Percentiles rank a stretch among this genome's conserved stretches.
phyloP scores from a whole-genome alignment of 768 basidiomycete genomes.

The Pleurotus citrinopileatus region DNA sequence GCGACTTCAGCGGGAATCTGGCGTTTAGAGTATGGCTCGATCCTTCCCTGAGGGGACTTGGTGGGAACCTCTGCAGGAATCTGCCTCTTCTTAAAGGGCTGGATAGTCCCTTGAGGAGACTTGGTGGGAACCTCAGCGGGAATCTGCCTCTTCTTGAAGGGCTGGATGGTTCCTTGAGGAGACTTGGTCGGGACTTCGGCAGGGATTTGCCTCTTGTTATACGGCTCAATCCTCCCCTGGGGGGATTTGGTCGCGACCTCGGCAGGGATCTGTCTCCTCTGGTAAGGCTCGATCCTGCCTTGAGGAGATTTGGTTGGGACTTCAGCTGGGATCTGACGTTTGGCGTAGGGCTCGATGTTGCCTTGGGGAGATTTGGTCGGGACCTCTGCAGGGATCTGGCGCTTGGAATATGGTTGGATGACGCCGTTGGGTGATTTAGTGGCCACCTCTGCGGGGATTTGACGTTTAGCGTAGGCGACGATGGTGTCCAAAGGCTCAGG shows the following conservation, averaged over 20 bases:
- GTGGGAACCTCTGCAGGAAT: constrained; percentile 26
- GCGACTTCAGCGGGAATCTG: constrained; percentile 11
- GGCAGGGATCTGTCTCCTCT: constrained; percentile 22
- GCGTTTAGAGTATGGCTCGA: constrained; percentile 24
- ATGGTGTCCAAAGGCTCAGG: constrained; percentile 38
- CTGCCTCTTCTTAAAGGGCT: constrained; percentile 14
- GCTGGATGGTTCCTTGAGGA: constrained; percentile 15
- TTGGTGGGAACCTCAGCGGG: constrained; percentile 28
- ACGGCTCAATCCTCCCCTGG: constrained; percentile 21
- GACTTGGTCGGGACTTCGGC: constrained; percentile 27
- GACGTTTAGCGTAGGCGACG: constrained; percentile 38
- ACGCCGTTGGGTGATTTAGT: constrained; percentile 24
- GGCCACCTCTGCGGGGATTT: constrained; percentile 27
- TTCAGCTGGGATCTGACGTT: constrained; percentile 28
- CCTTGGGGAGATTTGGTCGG: constrained; percentile 22
- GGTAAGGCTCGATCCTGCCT: constrained; percentile 22
- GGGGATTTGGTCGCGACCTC: constrained; percentile 22
- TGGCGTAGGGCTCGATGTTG: constrained; percentile 19
- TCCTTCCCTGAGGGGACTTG: constrained; percentile 30
- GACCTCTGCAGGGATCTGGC: constrained; percentile 21
- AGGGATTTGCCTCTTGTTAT: constrained; percentile 25
- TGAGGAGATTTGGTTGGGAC: constrained; percentile 17
- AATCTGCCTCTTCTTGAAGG: constrained; percentile 23
- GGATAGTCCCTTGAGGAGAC: constrained; percentile 17
- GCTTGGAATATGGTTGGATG: constrained; percentile 23